Base-by-base conservation (phyloP, 208 protist species). In the Novymonas esmeraldas region DNA sequence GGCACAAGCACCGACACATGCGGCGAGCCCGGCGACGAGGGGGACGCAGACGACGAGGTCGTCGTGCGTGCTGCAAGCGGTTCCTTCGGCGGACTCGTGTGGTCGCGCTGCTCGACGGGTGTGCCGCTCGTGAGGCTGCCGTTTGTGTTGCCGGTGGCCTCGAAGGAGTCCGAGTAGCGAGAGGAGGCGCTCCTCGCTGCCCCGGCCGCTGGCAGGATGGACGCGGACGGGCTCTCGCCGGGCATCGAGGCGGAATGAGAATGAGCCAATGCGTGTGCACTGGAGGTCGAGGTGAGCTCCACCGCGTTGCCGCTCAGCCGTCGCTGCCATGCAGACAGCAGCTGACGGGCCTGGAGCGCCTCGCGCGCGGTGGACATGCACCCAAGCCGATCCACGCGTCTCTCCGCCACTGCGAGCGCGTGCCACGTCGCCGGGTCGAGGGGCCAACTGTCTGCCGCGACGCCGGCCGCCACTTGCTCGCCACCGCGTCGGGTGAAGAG, bases 311-410 rank as follows among this genome's bases (percentile, higher is more conserved):
- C 29, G 36, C 69, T 58, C 69, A 75, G 63, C 16, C 62, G 61
- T 24, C n/a, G 69, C 46, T 75, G 61, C 69, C 69, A 75, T 18
- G 48, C 69, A 6, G 69, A 55, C 1, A 75, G 61, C 38, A 75
- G 52, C 6, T 58, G n/a, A 2, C 28, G 31, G 2, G 44, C 6
- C 61, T 64, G 61, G 54, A 75, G 22, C 14, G 29, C 61, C 31
- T 75, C 69, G 11, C 69, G 69, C 33, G 69, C 69, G 2, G 69
- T 48, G 13, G 63, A 56, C 59, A 79, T 79, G 49, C 60, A 76
- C 20, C 46, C 16, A 18, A 69, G 62, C 28, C 67, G 44, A 46
- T 80, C 54, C 28, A 70, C 55, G n/a, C 60, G 61, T 2, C 36
- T 18, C 14, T 55, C 62, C 36, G 45, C 50, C 18, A 54, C 26